Base-by-base conservation (phyloP, 768 basidiomycete genomes). In the Gloeopeniophorella convolvens region DNA sequence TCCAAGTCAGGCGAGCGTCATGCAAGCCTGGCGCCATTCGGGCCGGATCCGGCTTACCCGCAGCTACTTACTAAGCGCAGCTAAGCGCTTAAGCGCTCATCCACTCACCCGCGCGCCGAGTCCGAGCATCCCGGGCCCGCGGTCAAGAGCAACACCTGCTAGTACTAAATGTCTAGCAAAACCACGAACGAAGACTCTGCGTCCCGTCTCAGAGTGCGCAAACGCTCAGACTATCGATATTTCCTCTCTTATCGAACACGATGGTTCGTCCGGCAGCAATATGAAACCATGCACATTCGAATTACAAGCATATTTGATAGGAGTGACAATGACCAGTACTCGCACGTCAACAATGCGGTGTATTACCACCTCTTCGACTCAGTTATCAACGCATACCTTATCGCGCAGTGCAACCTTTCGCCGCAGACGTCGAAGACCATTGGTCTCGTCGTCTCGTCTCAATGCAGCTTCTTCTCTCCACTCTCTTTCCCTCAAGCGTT, bases 281-380 rank as follows among this genome's bases (percentile, higher is more conserved):
- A 39, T 52, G 42, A 15, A 21, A 7, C 28, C 39, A 21, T 48
- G 27, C 41, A 52, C 24, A 46, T 21, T 11, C 23, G n/a, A 32
- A 34, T 44, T 34, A 24, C 11, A 26, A 30, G 33, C 26, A 18
- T 12, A 8, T 32, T 51, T n/a, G n/a, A n/a, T 55, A 90, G 88
- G 88, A 85, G 77, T 58, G 88, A 90, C 72, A 90, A 89, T 59
- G 88, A 90, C 70, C 86, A 89, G 59, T 90, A 90, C 61, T 74
- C 77, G 11, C 88, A 90, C 54, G 70, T 89, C 60, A 89, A 90
- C 67, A 91, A 90, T 65, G 74, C 83, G 0, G 68, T 88, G 13
- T 91, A 89, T 66, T 85, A 87, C 61, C 84, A 85, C 60, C 72
- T 87, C 48, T 86, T 89, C 66, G 89, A 90, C 67, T 86, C 87